Percentiles rank a stretch among this genome's conserved stretches.
Conservation (phyloP, 495 filamentous ascomycete species). For the Penicillium herquei region DNA sequence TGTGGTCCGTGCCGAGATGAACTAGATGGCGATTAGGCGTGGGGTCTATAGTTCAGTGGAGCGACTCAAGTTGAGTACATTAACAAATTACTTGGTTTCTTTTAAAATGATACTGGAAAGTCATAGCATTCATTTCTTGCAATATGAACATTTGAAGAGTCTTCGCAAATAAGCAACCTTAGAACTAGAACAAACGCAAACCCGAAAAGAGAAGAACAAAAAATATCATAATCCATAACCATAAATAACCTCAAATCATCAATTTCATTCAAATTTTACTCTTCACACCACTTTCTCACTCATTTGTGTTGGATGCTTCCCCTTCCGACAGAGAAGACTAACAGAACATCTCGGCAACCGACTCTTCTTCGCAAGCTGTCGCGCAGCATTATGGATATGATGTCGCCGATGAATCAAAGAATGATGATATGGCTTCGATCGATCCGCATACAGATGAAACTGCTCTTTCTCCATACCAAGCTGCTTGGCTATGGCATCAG, state of each 20-base stretch:
- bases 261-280: neutral
- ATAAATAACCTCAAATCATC: no score
- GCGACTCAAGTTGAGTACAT: no score
- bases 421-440: constrained; percentile 22
- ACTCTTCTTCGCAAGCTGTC: constrained; percentile 19
- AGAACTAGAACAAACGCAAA: no score
- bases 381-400: constrained; percentile 22
- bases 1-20: constrained; percentile 1
- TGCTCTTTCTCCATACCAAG: constrained; percentile 1
- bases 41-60: no score
- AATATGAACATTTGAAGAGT: no score
- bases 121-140: no score
- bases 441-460: constrained; percentile 26
- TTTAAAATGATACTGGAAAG: no score
- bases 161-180: no score
- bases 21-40: constrained; percentile 1
- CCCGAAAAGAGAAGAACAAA: no score
- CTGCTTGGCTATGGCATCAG: constrained; percentile 9
- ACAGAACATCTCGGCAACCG: constrained; percentile 14
- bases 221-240: no score
- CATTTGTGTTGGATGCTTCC: constrained; percentile 7
- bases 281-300: constrained; percentile 2
- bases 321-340: constrained; percentile 19
- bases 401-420: constrained; percentile 18
- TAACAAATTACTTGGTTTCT: no score